A percentile compares a stretch with the other conserved stretches of the same genome.
These are phyloP conservation scores for Plasmodium reichenowi DNA, from an alignment of 169 alveolate species.

Conservation along the genomic window DNA sequence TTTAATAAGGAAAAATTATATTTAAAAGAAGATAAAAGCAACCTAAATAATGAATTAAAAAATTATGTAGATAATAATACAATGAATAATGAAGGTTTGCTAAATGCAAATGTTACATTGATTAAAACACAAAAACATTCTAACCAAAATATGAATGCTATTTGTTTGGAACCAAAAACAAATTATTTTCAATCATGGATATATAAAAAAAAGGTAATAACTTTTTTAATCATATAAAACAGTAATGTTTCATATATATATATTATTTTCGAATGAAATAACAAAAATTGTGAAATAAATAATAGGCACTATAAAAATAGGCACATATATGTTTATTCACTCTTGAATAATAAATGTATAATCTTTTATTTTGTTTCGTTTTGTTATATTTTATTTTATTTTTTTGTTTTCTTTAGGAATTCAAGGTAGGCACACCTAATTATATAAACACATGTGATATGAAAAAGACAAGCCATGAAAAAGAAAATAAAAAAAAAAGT, in stretches of 20 bases:
- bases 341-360: no score
- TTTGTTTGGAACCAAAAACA: constrained; percentile 9
- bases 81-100: constrained; percentile 16
- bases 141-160: constrained; percentile 3
- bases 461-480: constrained; percentile 18
- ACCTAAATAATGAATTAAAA: constrained; percentile 1
- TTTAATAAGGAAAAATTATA: constrained; percentile 13
- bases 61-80: constrained; percentile 7
- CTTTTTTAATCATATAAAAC: background rate
- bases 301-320: no score
- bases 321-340: no score
- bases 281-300: no score
- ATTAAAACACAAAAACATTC: constrained; percentile 6
- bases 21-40: constrained; percentile 6
- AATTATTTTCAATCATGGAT: constrained; percentile 18
- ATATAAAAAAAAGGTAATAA: constrained; percentile 14
- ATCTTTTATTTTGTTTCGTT: no score
- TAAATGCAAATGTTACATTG: background rate
- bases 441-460: background rate
- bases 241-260: no score
- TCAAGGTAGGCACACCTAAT: background rate
- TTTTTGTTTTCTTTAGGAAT: constrained; percentile 36
- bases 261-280: no score
- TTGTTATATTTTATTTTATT: background rate
- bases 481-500: background rate